phyloP scores from a whole-genome alignment of 257 asterid genomes.

The Cynanchum wilfordii region DNA sequence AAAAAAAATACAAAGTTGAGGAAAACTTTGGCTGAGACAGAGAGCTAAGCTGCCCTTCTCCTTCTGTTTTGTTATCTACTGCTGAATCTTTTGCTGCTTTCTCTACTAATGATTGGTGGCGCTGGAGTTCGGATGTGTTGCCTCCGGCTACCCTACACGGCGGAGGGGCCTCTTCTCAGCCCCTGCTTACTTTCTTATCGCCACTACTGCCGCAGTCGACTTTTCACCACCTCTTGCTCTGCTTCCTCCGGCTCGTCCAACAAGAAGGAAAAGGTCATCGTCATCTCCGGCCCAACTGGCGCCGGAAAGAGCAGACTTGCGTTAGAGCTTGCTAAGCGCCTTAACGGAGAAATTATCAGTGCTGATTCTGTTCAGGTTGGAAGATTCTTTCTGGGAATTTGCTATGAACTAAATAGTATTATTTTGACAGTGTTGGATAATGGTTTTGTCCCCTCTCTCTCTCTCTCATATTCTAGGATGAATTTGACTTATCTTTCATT shows the following conservation, averaged over 20 bases:
- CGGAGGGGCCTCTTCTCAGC: conserved; percentile 33
- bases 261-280: conserved; percentile 58
- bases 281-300: conserved; percentile 94
- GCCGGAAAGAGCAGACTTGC: conserved; percentile 94
- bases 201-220: conserved; percentile 26
- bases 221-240: conserved; percentile 35
- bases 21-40: too few species aligned
- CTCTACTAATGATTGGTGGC: conserved; percentile 9
- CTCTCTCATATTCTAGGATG: neutral
- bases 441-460: neutral
- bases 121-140: conserved; percentile 37
- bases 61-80: neutral
- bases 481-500: neutral
- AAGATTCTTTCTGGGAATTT: neutral
- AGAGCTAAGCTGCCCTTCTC: neutral
- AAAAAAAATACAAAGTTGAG: neutral
- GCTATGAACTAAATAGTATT: neutral
- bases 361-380: conserved; percentile 95
- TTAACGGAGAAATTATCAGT: conserved; percentile 86
- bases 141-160: conserved; percentile 40
- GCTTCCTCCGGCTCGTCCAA: conserved; percentile 19
- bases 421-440: neutral
- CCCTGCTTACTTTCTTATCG: conserved; percentile 16
- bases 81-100: neutral
- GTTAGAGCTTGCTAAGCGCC: conserved; percentile 75